Percentiles rank a stretch among this genome's conserved stretches.
These are phyloP conservation scores for Talaromyces verruculosus DNA, from an alignment of 2,329 filamentous ascomycete species.

Conservation along the genomic window DNA sequence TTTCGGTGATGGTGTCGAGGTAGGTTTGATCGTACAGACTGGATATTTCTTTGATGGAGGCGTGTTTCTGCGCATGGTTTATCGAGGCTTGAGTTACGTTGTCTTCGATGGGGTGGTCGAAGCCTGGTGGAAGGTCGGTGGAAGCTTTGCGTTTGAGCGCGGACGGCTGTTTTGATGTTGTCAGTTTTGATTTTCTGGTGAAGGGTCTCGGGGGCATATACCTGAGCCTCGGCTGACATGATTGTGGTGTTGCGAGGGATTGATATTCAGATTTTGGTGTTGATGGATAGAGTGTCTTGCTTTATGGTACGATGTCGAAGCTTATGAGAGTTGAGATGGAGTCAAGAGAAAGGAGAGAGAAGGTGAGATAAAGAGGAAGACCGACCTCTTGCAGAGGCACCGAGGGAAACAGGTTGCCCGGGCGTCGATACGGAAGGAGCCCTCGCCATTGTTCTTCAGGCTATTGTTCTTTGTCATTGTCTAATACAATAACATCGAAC, in stretches of 20 bases:
- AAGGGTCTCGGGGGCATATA: background rate
- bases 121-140: background rate
- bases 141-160: conserved; percentile 19
- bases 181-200: background rate
- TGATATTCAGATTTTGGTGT: background rate
- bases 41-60: background rate
- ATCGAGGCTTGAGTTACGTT: background rate
- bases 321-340: background rate
- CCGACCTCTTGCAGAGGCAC: background rate
- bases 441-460: background rate
- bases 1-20: conserved; percentile 10
- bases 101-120: background rate
- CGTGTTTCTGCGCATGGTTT: background rate
- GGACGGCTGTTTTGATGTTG: background rate
- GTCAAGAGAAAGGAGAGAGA: background rate
- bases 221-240: background rate
- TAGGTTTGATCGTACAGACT: conserved; percentile 1
- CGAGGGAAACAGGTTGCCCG: background rate
- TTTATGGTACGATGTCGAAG: background rate
- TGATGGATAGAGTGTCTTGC: background rate
- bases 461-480: background rate
- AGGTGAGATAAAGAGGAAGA: background rate
- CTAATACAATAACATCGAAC: background rate
- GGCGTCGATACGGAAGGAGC: background rate
- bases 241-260: background rate